These are phyloP conservation scores for Tolypocladium sp. DNA, from an alignment of 2,329 filamentous ascomycete genomes.

Conservation along the genomic window DNA sequence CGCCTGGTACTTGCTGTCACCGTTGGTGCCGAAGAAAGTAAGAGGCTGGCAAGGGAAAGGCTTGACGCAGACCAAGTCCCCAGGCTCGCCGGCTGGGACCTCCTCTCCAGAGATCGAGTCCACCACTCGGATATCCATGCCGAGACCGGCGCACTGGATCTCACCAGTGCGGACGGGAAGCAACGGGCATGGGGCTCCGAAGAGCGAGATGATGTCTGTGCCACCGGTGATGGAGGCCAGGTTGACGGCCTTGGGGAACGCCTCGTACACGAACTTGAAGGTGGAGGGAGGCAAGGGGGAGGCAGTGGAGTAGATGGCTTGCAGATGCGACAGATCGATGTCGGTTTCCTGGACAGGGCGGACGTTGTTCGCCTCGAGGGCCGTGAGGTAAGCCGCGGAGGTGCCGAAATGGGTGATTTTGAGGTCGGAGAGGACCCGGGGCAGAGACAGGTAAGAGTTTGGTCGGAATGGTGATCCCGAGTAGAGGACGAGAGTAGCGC, in stretches of 20 bases:
- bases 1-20: slow-evolving; percentile 64
- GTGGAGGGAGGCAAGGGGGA: slow-evolving; percentile 89
- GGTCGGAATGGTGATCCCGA: slow-evolving; percentile 86
- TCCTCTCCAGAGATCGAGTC: slow-evolving; percentile 47
- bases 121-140: slow-evolving; percentile 63
- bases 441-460: slow-evolving; percentile 71
- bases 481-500: slow-evolving; percentile 78
- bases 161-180: slow-evolving; percentile 64
- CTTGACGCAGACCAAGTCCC: slow-evolving; percentile 77
- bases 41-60: slow-evolving; percentile 90
- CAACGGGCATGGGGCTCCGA: slow-evolving; percentile 74
- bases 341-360: slow-evolving; percentile 43
- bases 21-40: slow-evolving; percentile 66
- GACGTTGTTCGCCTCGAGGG: slow-evolving; percentile 72
- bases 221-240: slow-evolving; percentile 91
- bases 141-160: slow-evolving; percentile 69
- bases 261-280: slow-evolving; percentile 79
- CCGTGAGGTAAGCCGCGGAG: slow-evolving; percentile 83
- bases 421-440: slow-evolving; percentile 70
- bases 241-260: slow-evolving; percentile 73
- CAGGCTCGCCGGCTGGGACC: slow-evolving; percentile 56
- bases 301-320: slow-evolving; percentile 89
- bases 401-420: slow-evolving; percentile 90
- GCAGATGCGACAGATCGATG: slow-evolving; percentile 54
- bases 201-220: slow-evolving; percentile 93